Conservation (phyloP, 225 moss, liverwort and hornwort genomes). For the Takakia lepidozioides region DNA sequence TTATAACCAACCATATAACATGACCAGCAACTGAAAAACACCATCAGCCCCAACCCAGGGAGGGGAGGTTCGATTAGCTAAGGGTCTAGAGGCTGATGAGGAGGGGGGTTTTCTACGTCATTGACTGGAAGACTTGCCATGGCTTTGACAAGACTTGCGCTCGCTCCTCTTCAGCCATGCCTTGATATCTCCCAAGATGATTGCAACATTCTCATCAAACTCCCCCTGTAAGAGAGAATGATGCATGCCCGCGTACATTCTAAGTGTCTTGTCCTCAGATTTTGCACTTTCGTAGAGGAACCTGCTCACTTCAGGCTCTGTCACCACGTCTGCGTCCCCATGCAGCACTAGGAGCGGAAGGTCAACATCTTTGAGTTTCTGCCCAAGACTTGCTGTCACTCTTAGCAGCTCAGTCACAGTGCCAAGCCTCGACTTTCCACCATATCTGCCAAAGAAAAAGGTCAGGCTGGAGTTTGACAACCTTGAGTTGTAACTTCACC, state of each 20-base stretch:
- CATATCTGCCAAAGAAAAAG: slow-evolving; percentile 56
- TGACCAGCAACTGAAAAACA: too few relatives aligned
- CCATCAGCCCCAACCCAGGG: too few relatives aligned
- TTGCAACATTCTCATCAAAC: slow-evolving; percentile 75
- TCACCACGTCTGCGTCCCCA: slow-evolving; percentile 78
- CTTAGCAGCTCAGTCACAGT: slow-evolving; percentile 70
- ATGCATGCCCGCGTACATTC: slow-evolving; percentile 72
- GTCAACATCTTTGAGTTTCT: slow-evolving; percentile 66
- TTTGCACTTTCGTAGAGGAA: slow-evolving; percentile 57
- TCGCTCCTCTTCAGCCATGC: slow-evolving; percentile 68
- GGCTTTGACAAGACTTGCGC: too few relatives aligned
- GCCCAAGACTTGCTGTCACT: slow-evolving; percentile 58
- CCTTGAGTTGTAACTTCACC: too few relatives aligned
- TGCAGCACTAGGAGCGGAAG: slow-evolving; percentile 82
- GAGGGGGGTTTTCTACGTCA: too few relatives aligned
- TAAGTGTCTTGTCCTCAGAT: slow-evolving; percentile 78
- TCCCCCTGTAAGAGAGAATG: slow-evolving; percentile 92
- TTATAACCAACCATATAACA: too few relatives aligned
- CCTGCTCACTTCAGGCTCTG: slow-evolving; percentile 78
- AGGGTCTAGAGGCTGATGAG: too few relatives aligned
- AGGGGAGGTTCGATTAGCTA: too few relatives aligned
- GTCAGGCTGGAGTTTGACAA: too few relatives aligned
- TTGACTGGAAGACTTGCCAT: too few relatives aligned
- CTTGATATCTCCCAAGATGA: slow-evolving; percentile 68
- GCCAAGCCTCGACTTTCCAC: slow-evolving; percentile 83